These are phyloP conservation scores for Obelidium mucronatum DNA, from an alignment of 192 early-diverging fungal species.

Conservation along the genomic window DNA sequence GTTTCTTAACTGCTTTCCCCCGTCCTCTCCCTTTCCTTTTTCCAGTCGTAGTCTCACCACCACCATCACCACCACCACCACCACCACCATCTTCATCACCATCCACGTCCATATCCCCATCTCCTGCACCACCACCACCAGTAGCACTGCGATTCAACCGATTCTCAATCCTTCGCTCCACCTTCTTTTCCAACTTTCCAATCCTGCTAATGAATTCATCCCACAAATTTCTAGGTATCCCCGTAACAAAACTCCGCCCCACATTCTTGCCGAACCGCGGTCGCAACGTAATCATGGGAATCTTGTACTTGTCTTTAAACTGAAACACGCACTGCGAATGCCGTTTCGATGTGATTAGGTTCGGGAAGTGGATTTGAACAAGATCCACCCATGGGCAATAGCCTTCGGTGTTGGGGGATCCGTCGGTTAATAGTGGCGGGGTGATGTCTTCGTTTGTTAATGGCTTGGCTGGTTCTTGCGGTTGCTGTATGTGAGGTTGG, in stretches of 20 bases:
- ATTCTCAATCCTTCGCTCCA: background rate
- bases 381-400: conserved; percentile 1
- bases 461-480: background rate
- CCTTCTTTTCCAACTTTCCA: conserved; percentile 1
- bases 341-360: background rate
- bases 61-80: background rate
- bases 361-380: background rate
- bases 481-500: background rate
- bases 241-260: background rate
- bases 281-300: background rate
- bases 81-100: background rate
- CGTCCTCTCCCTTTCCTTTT: too few species aligned
- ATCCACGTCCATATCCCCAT: background rate
- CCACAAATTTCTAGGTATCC: background rate
- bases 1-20: too few species aligned
- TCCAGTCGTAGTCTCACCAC: too few species aligned
- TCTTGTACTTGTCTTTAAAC: conserved; percentile 2
- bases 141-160: background rate
- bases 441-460: background rate
- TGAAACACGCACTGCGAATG: conserved; percentile 10
- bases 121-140: background rate
- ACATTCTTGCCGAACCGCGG: background rate
- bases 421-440: background rate
- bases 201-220: background rate
- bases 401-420: background rate